These are phyloP conservation scores for Nitzschia sp. DNA, from an alignment of 108 stramenopile species.

Conservation along the genomic window DNA sequence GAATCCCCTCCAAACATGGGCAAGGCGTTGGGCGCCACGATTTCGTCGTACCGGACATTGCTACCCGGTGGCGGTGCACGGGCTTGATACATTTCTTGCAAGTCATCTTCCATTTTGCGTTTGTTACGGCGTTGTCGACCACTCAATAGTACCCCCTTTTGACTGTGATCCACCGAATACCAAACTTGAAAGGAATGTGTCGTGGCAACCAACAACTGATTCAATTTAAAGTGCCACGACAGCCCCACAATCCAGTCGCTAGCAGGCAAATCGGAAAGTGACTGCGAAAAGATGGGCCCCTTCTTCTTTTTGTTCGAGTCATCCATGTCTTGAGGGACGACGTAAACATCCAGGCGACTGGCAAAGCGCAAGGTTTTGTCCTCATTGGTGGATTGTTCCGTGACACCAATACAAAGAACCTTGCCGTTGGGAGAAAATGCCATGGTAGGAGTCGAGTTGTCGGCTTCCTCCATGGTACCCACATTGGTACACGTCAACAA, in stretches of 20 bases:
- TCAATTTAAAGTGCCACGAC: constrained; percentile 77
- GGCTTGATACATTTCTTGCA: constrained; percentile 66
- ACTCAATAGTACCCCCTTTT: constrained; percentile 73
- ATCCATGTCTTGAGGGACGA: constrained; percentile 33
- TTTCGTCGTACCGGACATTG: constrained; percentile 55
- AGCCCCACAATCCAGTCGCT: constrained; percentile 56
- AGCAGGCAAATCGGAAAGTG: constrained; percentile 3
- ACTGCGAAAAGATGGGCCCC: constrained; percentile 8
- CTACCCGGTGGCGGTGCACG: constrained; percentile 75
- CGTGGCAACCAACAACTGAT: constrained; percentile 80
- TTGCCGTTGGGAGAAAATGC: constrained; percentile 75
- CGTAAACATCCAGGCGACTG: constrained; percentile 30
- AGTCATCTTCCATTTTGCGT: constrained; percentile 57
- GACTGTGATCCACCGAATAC: constrained; percentile 59
- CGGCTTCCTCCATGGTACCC: constrained; percentile 24
- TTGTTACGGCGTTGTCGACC: constrained; percentile 22
- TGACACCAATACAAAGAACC: constrained; percentile 63
- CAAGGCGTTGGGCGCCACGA: constrained; percentile 69
- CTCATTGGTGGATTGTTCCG: constrained; percentile 34
- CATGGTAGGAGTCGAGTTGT: constrained; percentile 35
- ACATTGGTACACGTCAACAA: constrained; percentile 42
- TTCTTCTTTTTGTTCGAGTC: constrained; percentile 22
- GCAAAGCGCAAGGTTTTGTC: constrained; percentile 3
- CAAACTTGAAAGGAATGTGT: constrained; percentile 61
- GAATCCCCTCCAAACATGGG: constrained; percentile 65